Evolutionary conservation across 1,284 basidiomycete species (phyloP).

Genomic region (Lentinula novae-zelandiae): DNA sequence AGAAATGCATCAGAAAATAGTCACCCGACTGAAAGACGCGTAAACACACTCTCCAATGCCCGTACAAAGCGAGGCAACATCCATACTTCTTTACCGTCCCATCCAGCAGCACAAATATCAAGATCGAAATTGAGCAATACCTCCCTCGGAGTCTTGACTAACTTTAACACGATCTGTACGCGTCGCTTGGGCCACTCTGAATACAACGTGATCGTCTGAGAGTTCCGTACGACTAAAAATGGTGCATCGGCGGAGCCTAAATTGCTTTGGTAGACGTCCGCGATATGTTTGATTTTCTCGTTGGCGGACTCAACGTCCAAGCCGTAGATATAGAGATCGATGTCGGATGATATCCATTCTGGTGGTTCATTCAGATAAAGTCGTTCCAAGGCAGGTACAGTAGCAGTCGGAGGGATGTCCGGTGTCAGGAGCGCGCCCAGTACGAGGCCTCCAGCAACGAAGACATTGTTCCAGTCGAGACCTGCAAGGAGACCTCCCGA

Average conservation of each 20-base stretch:
- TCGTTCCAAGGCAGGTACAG: not conserved
- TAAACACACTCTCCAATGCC: conserved; percentile 18
- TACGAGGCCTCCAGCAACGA: conserved; percentile 12
- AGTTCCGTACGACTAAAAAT: conserved; percentile 17
- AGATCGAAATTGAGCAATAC: conserved; percentile 21
- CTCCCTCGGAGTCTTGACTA: conserved; percentile 15
- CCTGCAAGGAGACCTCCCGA: conserved; percentile 10
- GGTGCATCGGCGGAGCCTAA: conserved; percentile 11
- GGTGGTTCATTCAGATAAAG: not conserved
- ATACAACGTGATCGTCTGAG: conserved; percentile 19
- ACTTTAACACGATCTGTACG: conserved; percentile 19
- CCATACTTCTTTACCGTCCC: conserved; percentile 16
- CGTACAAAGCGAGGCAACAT: conserved; percentile 19
- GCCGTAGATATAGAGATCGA: conserved; percentile 20
- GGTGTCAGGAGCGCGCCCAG: conserved; percentile 12
- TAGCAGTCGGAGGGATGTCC: conserved; percentile 3
- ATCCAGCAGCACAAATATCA: conserved; percentile 18
- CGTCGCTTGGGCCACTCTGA: conserved; percentile 16
- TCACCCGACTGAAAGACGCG: not conserved
- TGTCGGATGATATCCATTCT: conserved; percentile 18
- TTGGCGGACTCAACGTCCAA: conserved; percentile 13
- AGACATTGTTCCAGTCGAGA: conserved; percentile 13
- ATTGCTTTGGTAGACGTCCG: conserved; percentile 15
- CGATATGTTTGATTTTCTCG: conserved; percentile 16
- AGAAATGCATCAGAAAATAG: not conserved